Evolutionary conservation across 805 yeast genomes (phyloP), one percentile per base, ranked within the genome.

Genomic region (Blastobotrys peoriensis): DNA sequence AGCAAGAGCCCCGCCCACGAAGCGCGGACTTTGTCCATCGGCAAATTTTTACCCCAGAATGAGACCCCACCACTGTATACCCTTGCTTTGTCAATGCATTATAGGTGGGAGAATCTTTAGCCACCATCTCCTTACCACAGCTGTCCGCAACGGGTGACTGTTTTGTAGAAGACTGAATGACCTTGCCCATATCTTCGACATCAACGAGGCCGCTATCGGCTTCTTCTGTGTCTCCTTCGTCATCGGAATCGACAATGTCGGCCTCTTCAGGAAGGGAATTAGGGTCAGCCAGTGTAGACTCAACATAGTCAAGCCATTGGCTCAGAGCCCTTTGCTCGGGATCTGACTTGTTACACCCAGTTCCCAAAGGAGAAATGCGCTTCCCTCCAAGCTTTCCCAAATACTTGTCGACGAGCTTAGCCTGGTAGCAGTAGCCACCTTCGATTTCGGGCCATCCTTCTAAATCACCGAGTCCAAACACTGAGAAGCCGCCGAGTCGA

Each of bases 1-100:
- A 88, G 67, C 97, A 88, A 2, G 95, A 86, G 2, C 97, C 97
- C 55, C 96, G 76, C 22, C 96, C 96, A 54, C 97, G 75, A 56
- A 88, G 70, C 1, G 96, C 97, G 46, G 93, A 83, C 59, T 89
- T 89, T 0, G 97, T 89, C 97, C 97, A 88, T 57, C 97, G 77
- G 59, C 97, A 88, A 22, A 89, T 86, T 61, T 88, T 88, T 38
- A 88, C 97, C 28, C 97, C 97, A 0, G 96, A 86, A 57, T 88
- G 97, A 0, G 94, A 80, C 3, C 97, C 97, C 34, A 88, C 95
- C 50, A 88, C 79, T 0, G 94, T 84, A 56, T 88, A 88, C 1
- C 97, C 97, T 65, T 88, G 97, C 57, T 88, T 88, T 0, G 96
- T 89, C 43, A 88, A 70, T 5, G 93, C 81, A 50, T 84, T 85